phyloP scores from a whole-genome alignment of 257 asterid species.

The Salvia hispanica region DNA sequence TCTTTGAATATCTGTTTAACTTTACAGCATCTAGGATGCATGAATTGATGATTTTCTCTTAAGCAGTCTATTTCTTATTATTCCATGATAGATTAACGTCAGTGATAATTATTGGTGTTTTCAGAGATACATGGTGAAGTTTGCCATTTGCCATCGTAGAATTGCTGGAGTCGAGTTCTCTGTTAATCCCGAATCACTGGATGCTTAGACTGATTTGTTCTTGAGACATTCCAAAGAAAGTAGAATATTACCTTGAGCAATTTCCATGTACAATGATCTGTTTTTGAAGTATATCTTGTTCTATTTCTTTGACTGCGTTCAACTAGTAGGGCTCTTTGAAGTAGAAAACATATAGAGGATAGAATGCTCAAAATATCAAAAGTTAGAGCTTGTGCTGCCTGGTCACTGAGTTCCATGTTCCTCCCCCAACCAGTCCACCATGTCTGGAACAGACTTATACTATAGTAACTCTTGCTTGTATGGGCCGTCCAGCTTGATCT shows the following conservation, averaged over 20 bases:
- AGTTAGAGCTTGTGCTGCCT: slow-evolving; percentile 85
- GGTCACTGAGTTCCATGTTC: slow-evolving; percentile 79
- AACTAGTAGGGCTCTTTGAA: slow-evolving; percentile 66
- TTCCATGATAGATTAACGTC: slow-evolving; percentile 4
- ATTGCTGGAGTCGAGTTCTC: slow-evolving; percentile 2
- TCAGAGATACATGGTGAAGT: background rate
- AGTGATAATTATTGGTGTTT: background rate
- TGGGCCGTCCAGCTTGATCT: slow-evolving; percentile 72
- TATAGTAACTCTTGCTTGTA: slow-evolving; percentile 53
- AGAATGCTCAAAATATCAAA: slow-evolving; percentile 66
- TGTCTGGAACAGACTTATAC: slow-evolving; percentile 65
- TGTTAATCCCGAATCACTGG: background rate
- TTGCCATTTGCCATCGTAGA: background rate
- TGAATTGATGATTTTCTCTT: background rate
- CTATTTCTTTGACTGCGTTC: background rate
- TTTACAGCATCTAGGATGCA: background rate
- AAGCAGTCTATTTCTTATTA: background rate
- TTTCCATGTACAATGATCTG: slow-evolving; percentile 24
- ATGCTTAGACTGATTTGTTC: slow-evolving; percentile 2
- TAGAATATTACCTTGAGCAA: slow-evolving; percentile 3
- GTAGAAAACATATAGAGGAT: slow-evolving; percentile 60
- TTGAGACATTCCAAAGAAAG: slow-evolving; percentile 1
- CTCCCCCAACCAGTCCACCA: slow-evolving; percentile 88
- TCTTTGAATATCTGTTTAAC: slow-evolving; percentile 3
- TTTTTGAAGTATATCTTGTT: slow-evolving; percentile 10